Evolutionary conservation across 2,329 filamentous ascomycete species (phyloP).

Genomic region (Phoma sp.): DNA sequence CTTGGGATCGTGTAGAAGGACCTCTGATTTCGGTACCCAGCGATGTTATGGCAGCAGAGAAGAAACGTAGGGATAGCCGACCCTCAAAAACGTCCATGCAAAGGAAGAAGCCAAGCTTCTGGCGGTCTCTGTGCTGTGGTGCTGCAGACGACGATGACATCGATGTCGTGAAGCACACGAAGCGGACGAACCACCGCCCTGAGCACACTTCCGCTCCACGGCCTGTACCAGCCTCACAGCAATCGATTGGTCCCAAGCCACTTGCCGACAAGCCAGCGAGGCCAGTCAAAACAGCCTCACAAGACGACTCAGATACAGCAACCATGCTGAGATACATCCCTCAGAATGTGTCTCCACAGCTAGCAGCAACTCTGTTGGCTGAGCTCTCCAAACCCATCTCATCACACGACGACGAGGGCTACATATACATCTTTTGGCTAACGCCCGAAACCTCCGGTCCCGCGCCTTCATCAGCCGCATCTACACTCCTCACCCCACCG

Average conservation of each 20-base stretch:
- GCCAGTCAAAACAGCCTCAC: not conserved
- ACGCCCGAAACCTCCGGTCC: slow-evolving; percentile 68
- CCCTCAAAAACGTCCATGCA: slow-evolving; percentile 24
- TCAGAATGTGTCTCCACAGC: slow-evolving; percentile 67
- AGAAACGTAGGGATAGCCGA: slow-evolving; percentile 27
- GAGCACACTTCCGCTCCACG: slow-evolving; percentile 2
- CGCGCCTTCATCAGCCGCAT: slow-evolving; percentile 56
- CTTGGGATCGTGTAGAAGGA: slow-evolving; percentile 54
- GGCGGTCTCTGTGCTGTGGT: slow-evolving; percentile 52
- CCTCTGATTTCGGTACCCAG: slow-evolving; percentile 54
- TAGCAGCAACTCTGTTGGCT: slow-evolving; percentile 71
- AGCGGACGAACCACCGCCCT: slow-evolving; percentile 26
- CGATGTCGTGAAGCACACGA: slow-evolving; percentile 52
- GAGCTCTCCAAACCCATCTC: slow-evolving; percentile 81
- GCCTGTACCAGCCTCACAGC: not conserved
- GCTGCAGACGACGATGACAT: slow-evolving; percentile 49
- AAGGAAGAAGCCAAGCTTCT: slow-evolving; percentile 47
- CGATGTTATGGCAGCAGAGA: slow-evolving; percentile 43
- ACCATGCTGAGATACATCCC: slow-evolving; percentile 73
- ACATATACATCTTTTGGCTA: slow-evolving; percentile 99
- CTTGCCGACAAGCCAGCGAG: not conserved
- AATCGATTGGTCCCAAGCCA: not conserved
- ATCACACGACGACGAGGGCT: slow-evolving; percentile 75
- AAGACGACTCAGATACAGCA: slow-evolving; percentile 40
- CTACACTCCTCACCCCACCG: slow-evolving; percentile 59